phyloP scores from a whole-genome alignment of 345 rosid genomes.

The Noccaea bulbosa region DNA sequence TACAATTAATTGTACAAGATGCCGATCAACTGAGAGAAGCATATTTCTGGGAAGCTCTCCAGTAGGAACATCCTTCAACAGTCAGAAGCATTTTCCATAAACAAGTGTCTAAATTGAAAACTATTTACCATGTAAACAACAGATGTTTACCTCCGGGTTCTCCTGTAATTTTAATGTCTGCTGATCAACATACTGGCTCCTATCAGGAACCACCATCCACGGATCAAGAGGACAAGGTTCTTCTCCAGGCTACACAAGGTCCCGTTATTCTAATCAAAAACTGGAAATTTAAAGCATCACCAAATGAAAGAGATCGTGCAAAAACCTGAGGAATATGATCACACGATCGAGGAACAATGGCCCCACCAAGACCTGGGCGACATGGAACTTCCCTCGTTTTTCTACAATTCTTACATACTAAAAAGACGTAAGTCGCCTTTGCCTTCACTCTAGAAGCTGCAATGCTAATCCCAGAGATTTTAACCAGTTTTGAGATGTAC shows the following conservation, averaged over 20 bases:
- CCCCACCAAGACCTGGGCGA: constrained; percentile 97
- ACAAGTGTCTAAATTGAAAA: constrained; percentile 1
- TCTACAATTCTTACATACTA: constrained; percentile 88
- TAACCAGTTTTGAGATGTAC: constrained; percentile 81
- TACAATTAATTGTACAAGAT: constrained; percentile 85
- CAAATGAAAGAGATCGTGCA: neutral
- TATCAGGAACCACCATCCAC: constrained; percentile 94
- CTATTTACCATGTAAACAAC: neutral
- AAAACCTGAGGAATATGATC: constrained; percentile 90
- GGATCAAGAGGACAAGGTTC: constrained; percentile 96
- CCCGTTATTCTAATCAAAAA: constrained; percentile 8
- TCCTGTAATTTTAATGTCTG: constrained; percentile 95
- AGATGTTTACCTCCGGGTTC: constrained; percentile 80
- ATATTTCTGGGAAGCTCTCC: constrained; percentile 99
- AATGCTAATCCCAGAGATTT: constrained; percentile 89
- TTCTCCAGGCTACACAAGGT: constrained; percentile 72
- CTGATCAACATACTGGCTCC: constrained; percentile 94
- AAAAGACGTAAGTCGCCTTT: constrained; percentile 82
- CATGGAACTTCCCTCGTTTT: constrained; percentile 76
- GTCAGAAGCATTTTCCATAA: constrained; percentile 20
- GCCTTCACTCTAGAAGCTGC: constrained; percentile 98
- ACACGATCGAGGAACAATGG: constrained; percentile 92
- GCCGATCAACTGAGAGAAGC: constrained; percentile 90
- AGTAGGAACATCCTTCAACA: constrained; percentile 88
- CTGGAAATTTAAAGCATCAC: neutral